These are phyloP conservation scores for Dissophora ornata DNA, from an alignment of 192 early-diverging fungal species.

Conservation along the genomic window DNA sequence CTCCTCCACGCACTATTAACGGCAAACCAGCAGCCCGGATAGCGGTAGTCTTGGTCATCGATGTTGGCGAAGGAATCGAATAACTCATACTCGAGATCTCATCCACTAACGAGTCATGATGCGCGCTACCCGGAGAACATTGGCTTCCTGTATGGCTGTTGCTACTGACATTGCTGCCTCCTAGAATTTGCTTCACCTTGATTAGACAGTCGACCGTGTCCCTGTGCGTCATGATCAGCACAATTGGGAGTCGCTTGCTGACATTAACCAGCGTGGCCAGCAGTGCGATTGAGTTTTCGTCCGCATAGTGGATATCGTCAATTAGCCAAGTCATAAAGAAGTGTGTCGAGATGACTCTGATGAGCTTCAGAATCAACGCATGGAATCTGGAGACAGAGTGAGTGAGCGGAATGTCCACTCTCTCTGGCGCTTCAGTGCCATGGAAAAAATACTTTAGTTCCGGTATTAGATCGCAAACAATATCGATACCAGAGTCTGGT, in stretches of 20 bases:
- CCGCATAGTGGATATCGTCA: slow-evolving; percentile 48
- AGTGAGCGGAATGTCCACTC: slow-evolving; percentile 26
- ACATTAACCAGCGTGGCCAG: slow-evolving; percentile 41
- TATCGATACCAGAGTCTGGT: slow-evolving; percentile 39
- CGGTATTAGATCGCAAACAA: slow-evolving; percentile 45
- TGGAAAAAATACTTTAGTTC: slow-evolving; percentile 47
- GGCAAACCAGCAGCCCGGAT: slow-evolving; percentile 21
- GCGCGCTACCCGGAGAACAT: slow-evolving; percentile 7
- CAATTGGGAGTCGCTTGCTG: slow-evolving; percentile 41
- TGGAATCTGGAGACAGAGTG: slow-evolving; percentile 45
- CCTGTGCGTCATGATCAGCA: slow-evolving; percentile 46
- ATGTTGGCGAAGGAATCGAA: not conserved
- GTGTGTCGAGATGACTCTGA: slow-evolving; percentile 48
- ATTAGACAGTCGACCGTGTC: slow-evolving; percentile 34
- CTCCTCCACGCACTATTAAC: slow-evolving; percentile 35
- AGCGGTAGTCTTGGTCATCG: slow-evolving; percentile 26
- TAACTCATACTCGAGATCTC: slow-evolving; percentile 13
- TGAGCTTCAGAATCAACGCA: slow-evolving; percentile 42
- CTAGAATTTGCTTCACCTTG: slow-evolving; percentile 49
- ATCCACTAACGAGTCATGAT: slow-evolving; percentile 29
- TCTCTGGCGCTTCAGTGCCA: slow-evolving; percentile 23
- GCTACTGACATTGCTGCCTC: slow-evolving; percentile 4
- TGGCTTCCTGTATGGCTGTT: slow-evolving; percentile 18
- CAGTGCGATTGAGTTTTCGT: slow-evolving; percentile 47
- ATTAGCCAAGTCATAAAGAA: slow-evolving; percentile 56